Percentiles rank a stretch among this genome's conserved stretches.
phyloP scores from a whole-genome alignment of 768 basidiomycete genomes.

The Ramaria sp. region DNA sequence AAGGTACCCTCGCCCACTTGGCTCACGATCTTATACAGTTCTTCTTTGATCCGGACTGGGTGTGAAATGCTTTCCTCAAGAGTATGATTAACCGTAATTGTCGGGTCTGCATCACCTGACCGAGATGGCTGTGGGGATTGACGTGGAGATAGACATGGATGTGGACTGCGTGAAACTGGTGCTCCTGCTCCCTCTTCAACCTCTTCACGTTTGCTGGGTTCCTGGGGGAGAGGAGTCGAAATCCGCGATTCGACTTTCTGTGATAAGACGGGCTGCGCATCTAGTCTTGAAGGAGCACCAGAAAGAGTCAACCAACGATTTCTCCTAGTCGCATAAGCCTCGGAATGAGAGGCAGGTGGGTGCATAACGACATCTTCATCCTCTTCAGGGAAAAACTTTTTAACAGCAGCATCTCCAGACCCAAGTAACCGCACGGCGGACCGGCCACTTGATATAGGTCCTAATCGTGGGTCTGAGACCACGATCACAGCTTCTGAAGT shows the following conservation, averaged over 20 bases:
- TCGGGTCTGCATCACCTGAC: neutral
- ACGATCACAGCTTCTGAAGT: neutral
- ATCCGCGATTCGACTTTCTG: neutral
- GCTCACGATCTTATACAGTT: conserved; percentile 76
- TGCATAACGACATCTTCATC: conserved; percentile 51
- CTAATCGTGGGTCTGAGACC: neutral
- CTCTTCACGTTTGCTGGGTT: conserved; percentile 15
- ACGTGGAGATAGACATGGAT: too few relatives aligned
- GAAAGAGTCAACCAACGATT: conserved; percentile 2
- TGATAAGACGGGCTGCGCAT: neutral
- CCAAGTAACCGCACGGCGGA: neutral
- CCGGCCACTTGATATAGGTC: neutral
- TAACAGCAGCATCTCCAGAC: conserved; percentile 38
- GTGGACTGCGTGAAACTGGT: conserved; percentile 17
- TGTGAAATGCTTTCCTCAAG: neutral
- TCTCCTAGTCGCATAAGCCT: neutral
- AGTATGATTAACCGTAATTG: neutral
- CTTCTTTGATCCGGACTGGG: conserved; percentile 19
- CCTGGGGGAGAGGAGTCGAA: conserved; percentile 12
- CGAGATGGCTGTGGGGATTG: neutral
- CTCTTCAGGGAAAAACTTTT: conserved; percentile 75
- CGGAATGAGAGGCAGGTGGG: conserved; percentile 6
- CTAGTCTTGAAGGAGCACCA: neutral
- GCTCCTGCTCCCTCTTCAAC: conserved; percentile 18
- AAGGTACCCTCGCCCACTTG: conserved; percentile 99